These are phyloP conservation scores for Gillenia trifoliata DNA, from an alignment of 306 rosid species.

Conservation along the genomic window DNA sequence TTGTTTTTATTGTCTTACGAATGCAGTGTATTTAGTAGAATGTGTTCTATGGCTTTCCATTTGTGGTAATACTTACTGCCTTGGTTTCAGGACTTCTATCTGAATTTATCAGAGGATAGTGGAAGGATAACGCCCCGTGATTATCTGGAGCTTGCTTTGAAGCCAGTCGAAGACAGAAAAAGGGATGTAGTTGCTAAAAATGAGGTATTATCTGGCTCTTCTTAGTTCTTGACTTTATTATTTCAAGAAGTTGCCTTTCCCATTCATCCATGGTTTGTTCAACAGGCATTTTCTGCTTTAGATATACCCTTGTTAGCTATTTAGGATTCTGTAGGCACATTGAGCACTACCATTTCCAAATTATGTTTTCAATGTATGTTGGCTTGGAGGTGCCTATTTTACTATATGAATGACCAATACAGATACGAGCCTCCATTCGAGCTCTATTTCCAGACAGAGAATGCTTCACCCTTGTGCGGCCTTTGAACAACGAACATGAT, in stretches of 20 bases:
- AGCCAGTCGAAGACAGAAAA: conserved; percentile 70
- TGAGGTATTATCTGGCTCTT: conserved; percentile 48
- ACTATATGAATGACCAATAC: conserved; percentile 15
- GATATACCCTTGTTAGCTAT: neutral
- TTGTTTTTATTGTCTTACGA: neutral
- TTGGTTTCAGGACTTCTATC: conserved; percentile 76
- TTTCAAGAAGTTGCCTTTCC: neutral
- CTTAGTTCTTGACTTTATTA: conserved; percentile 2
- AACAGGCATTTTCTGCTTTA: neutral
- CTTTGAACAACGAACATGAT: conserved; percentile 79
- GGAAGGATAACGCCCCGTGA: conserved; percentile 92
- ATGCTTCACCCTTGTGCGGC: conserved; percentile 92
- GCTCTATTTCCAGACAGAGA: conserved; percentile 96
- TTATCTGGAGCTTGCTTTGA: conserved; percentile 81
- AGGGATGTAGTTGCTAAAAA: conserved; percentile 70
- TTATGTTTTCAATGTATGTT: neutral
- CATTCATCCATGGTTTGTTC: neutral
- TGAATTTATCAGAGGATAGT: conserved; percentile 72
- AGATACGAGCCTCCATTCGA: conserved; percentile 92
- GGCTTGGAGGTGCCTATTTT: conserved; percentile 28
- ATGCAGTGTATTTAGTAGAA: neutral
- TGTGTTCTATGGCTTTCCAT: neutral
- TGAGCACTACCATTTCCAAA: neutral
- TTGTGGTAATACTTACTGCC: conserved; percentile 3
- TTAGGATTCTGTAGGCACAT: neutral